Evolutionary conservation across 768 basidiomycete genomes (phyloP), one percentile per base, ranked within the genome.

Genomic region (Phallus indusiatus): DNA sequence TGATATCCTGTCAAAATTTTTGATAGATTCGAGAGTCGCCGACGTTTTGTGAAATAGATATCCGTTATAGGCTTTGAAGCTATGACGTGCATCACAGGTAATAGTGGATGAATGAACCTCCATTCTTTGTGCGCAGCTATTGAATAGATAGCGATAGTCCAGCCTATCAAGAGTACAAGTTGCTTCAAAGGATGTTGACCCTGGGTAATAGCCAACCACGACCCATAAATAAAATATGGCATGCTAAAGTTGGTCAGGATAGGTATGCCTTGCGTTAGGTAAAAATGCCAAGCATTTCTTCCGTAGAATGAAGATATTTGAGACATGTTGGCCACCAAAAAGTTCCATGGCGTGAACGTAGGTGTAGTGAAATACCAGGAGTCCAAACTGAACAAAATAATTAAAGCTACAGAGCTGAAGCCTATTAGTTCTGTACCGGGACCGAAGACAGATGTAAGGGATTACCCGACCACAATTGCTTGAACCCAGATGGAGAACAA

Each of bases 221-320:
- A 65, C 1, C 88, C 86, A 61, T 85, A 80, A 1, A 87, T 63
- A 22, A 80, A 77, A 62, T 90, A 93, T 1, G 94, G 93, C 0
- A 92, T 69, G 1, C 82, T 66, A 0, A 87, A 84, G 1, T 82
- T 82, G 64, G 85, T 85, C 17, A 97, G 75, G 55, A 98, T 81
- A 0, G 94, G 95, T 1, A 98, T 66, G 0, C 79, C 93, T 71
- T 97, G 94, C 0, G 81, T 78, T 46, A 96, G 61, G 67, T 99
- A 97, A 68, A 90, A 98, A 67, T 96, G 90, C 84, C 85, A 90
- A 5, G 88, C 73, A 64, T 81, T 91, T 1, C 78, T 73, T 18
- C 96, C 96, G 67, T 97, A 99, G 72, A 96, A 96, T n/a, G 86
- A 74, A 0, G 96, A 95, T 35, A 97, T 81, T 2, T 82, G 77